Evolutionary conservation across 352 stramenopile species (phyloP).

Genomic region (Phytopythium aichiense): DNA sequence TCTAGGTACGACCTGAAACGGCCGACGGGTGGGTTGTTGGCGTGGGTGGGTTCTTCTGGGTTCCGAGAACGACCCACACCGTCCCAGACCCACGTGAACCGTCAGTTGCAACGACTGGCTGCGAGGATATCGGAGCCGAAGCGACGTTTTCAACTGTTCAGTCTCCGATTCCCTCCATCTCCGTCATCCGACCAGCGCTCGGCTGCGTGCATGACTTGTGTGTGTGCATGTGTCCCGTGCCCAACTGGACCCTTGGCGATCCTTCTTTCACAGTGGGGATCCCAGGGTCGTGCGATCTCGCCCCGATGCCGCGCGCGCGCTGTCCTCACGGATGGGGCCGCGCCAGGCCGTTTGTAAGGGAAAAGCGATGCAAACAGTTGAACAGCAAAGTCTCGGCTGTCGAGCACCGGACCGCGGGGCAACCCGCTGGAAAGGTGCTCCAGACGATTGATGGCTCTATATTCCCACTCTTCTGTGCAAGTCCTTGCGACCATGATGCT

Average conservation of each 20-base stretch:
- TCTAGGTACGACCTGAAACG: not conserved
- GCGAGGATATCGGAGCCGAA: not conserved
- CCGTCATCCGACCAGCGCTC: not conserved
- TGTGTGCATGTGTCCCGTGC: slow-evolving; percentile 1
- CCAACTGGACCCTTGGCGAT: slow-evolving; percentile 82
- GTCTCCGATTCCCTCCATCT: slow-evolving; percentile 1
- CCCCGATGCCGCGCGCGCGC: slow-evolving; percentile 43
- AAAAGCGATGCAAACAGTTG: slow-evolving; percentile 90
- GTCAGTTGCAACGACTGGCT: slow-evolving; percentile 2
- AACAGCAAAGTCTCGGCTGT: slow-evolving; percentile 87
- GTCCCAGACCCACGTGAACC: not conserved
- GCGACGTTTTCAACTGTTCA: not conserved
- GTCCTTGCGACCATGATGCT: slow-evolving; percentile 85
- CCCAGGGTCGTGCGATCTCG: slow-evolving; percentile 78
- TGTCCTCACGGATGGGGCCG: slow-evolving; percentile 13
- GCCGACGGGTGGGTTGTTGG: not conserved
- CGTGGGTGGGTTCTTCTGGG: not conserved
- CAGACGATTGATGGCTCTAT: slow-evolving; percentile 88
- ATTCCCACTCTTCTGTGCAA: slow-evolving; percentile 91
- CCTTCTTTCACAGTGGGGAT: slow-evolving; percentile 86
- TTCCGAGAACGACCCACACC: not conserved
- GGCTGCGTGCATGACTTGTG: not conserved
- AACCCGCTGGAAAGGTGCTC: slow-evolving; percentile 71
- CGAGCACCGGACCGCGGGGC: slow-evolving; percentile 74
- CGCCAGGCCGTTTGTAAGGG: slow-evolving; percentile 61